Conservation (phyloP, 2,329 filamentous ascomycete species). For the Aspergillus caelatus region DNA sequence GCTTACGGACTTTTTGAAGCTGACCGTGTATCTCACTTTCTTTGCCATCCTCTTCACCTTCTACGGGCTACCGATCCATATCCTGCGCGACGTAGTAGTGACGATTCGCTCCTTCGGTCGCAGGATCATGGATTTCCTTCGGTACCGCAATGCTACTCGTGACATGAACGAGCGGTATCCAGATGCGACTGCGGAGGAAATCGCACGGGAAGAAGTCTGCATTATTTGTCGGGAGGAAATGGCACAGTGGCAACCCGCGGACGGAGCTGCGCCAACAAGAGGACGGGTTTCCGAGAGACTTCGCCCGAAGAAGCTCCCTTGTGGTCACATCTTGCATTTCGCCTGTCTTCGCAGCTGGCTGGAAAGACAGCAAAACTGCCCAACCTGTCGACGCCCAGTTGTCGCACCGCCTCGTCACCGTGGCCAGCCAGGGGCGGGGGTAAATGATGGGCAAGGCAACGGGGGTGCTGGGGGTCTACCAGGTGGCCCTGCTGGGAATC, state of each 20-base stretch:
- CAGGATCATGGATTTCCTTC: slow-evolving; percentile 81
- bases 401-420: slow-evolving; percentile 50
- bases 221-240: slow-evolving; percentile 98
- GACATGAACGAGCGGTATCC: slow-evolving; percentile 92
- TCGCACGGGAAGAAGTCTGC: slow-evolving; percentile 85
- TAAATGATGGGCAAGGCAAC: slow-evolving; percentile 30
- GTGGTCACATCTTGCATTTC: slow-evolving; percentile 92
- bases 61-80: slow-evolving; percentile 94
- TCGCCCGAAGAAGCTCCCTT: slow-evolving; percentile 92
- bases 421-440: slow-evolving; percentile 34
- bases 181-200: slow-evolving; percentile 85
- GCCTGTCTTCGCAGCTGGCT: slow-evolving; percentile 96
- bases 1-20: slow-evolving; percentile 84
- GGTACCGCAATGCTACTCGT: slow-evolving; percentile 86
- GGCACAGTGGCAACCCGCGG: slow-evolving; percentile 69
- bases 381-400: slow-evolving; percentile 86
- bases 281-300: slow-evolving; percentile 71
- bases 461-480: slow-evolving; percentile 28
- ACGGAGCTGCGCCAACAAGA: slow-evolving; percentile 37
- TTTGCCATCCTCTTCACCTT: slow-evolving; percentile 92
- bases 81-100: slow-evolving; percentile 92
- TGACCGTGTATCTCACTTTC: slow-evolving; percentile 86
- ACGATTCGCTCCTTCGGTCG: slow-evolving; percentile 91
- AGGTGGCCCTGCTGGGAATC: slow-evolving; percentile 39
- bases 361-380: slow-evolving; percentile 94